Base-by-base conservation (phyloP, 2,329 filamentous ascomycete genomes). In the Lachnellula willkommii region DNA sequence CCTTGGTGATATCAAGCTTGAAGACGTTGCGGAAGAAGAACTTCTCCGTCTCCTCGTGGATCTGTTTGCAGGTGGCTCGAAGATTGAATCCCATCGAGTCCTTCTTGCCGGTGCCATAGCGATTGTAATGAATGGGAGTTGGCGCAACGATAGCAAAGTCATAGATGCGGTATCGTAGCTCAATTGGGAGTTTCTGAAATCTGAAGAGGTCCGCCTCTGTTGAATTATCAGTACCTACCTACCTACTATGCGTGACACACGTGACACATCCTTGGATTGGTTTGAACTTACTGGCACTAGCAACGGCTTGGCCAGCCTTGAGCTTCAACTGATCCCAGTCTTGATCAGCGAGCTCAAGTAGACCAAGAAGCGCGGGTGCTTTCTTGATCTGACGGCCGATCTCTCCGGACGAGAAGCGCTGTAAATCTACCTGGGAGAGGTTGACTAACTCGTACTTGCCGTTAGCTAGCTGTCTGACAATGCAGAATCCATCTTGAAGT, bases 11-110 rank as follows among this genome's bases (percentile, higher is more conserved):
- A 14, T 45, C 22, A 4, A 61, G 35, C 3, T 32, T n/a, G 24
- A 65, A 63, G 11, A 40, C 58, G 28, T 65, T 66, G n/a, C 53
- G 47, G 43, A 53, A 61, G 42, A 63, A 63, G 43, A 65, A 56
- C 4, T 50, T 35, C 4, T n/a, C 8, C 3, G 53, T 53, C 53
- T 66, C 62, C 20, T 43, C 15, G 14, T 58, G 52, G 9, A 63
- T 54, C 9, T 46, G 35, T 43, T 56, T 58, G 42, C 54, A 60
- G 22, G 56, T 55, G 14, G 39, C 46, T 53, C 60, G 47, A n/a
- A 66, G 45, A 11, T 54, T 52, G 9, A 63, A 42, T 9, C 20
- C 56, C 20, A 58, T 28, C 6, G 24, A 40, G 15, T 9, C 24
- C 1, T 20, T 8, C 6, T 8, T 32, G 14, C 24, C 22, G 22